These are phyloP conservation scores for Scenedesmus sp. DNA, from an alignment of 163 green algal species.

Conservation along the genomic window DNA sequence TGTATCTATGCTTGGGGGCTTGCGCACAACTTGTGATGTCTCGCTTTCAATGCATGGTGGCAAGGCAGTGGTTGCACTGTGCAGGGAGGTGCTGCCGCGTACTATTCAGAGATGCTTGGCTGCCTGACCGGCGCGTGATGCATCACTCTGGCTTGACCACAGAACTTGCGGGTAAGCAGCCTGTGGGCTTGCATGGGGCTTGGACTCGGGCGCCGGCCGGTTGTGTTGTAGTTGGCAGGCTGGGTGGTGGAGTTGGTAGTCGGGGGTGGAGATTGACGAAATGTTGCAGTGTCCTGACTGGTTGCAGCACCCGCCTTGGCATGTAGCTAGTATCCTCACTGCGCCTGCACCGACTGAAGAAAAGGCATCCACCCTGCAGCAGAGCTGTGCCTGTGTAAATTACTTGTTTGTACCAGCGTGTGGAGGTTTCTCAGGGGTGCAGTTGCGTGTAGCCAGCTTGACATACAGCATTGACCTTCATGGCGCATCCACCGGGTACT, in stretches of 20 bases:
- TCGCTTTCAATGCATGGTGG: background rate
- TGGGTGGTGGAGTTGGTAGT: background rate
- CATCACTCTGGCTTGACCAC: background rate
- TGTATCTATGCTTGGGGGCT: background rate
- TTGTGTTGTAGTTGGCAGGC: constrained; percentile 5
- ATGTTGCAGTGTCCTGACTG: background rate
- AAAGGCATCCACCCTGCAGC: background rate
- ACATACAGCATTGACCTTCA: background rate
- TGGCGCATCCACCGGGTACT: background rate
- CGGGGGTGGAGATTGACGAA: background rate
- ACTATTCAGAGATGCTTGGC: background rate
- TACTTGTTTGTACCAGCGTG: background rate
- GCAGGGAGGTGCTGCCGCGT: too few species aligned
- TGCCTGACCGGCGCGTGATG: background rate
- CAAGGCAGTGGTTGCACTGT: background rate
- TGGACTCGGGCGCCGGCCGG: background rate
- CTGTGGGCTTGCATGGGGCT: background rate
- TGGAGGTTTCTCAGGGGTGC: background rate
- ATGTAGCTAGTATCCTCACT: background rate
- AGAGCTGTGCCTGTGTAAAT: background rate
- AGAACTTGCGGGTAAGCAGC: background rate
- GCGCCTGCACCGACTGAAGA: background rate
- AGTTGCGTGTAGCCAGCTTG: constrained; percentile 1
- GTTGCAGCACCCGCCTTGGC: background rate
- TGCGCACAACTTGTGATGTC: background rate